Evolutionary conservation across 371 early-diverging fungal genomes (phyloP).

Genomic region (Syncephalastrum monosporum): DNA sequence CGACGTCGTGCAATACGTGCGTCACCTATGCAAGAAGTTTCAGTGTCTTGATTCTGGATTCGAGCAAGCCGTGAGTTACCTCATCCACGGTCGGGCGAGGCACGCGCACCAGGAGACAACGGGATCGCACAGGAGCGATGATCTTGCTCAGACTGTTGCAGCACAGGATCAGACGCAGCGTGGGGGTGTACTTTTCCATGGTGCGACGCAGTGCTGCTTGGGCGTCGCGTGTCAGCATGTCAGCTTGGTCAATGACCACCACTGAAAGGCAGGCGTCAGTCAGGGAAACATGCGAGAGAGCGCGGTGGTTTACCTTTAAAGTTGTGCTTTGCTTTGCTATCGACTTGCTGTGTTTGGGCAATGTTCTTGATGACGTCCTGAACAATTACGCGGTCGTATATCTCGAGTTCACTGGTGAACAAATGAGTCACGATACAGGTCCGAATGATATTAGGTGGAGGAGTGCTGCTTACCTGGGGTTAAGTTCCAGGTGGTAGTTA

Average conservation of each 20-base stretch:
- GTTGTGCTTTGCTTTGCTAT: conserved; percentile 70
- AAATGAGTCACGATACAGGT: neutral
- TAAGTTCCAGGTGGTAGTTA: conserved; percentile 92
- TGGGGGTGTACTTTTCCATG: conserved; percentile 98
- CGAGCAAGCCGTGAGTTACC: conserved; percentile 29
- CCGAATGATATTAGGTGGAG: too few relatives aligned
- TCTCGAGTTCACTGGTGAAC: conserved; percentile 82
- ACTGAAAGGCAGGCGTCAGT: conserved; percentile 48
- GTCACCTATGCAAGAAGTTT: conserved; percentile 42
- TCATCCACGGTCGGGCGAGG: conserved; percentile 78
- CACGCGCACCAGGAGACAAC: conserved; percentile 93
- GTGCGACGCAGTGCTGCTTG: conserved; percentile 99
- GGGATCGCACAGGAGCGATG: conserved; percentile 94
- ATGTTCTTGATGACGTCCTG: conserved; percentile 98
- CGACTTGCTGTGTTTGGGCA: conserved; percentile 97
- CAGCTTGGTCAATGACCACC: conserved; percentile 97
- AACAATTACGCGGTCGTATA: conserved; percentile 93
- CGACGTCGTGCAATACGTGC: conserved; percentile 67
- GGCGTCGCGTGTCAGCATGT: conserved; percentile 90
- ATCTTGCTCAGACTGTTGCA: conserved; percentile 90
- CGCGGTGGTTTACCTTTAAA: conserved; percentile 75
- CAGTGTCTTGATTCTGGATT: neutral
- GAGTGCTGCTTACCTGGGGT: conserved; percentile 73
- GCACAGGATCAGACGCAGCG: conserved; percentile 94
- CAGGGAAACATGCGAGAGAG: neutral